Evolutionary conservation across 371 early-diverging fungal genomes (phyloP).

Genomic region (Mucor piriformis): DNA sequence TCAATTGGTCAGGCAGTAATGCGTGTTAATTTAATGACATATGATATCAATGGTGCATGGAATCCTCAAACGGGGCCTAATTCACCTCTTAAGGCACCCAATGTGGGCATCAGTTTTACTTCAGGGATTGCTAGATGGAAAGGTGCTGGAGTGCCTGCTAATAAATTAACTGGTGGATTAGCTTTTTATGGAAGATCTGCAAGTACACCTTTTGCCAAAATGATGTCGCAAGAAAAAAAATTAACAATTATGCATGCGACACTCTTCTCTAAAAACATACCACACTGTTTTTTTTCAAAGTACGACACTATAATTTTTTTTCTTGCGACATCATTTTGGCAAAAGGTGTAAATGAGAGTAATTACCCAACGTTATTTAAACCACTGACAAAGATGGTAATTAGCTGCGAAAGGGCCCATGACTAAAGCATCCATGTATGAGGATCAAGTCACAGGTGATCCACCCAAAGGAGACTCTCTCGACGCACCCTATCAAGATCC

Average conservation of each 20-base stretch:
- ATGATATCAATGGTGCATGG: constrained; percentile 64
- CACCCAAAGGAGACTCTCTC: constrained; percentile 40
- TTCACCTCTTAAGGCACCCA: constrained; percentile 50
- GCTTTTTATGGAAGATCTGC: constrained; percentile 70
- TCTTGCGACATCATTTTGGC: too few relatives aligned
- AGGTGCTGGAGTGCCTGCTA: constrained; percentile 56
- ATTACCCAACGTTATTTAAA: too few relatives aligned
- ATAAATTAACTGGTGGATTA: constrained; percentile 64
- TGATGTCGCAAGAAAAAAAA: too few relatives aligned
- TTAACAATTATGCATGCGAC: too few relatives aligned
- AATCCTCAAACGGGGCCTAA: constrained; percentile 51
- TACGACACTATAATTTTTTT: too few relatives aligned
- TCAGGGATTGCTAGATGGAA: constrained; percentile 59
- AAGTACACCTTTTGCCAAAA: too few relatives aligned
- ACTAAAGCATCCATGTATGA: constrained; percentile 33
- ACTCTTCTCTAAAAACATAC: too few relatives aligned
- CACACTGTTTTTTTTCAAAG: too few relatives aligned
- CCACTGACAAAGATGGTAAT: too few relatives aligned
- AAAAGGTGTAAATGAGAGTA: too few relatives aligned
- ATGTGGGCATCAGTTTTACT: constrained; percentile 37
- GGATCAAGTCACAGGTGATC: constrained; percentile 22
- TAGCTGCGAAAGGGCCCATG: constrained; percentile 40
- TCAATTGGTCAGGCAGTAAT: constrained; percentile 60
- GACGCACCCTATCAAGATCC: constrained; percentile 32
- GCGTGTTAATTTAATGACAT: constrained; percentile 62